phyloP scores from a whole-genome alignment of 1,284 basidiomycete species.

The Ganoderma lingzhi region DNA sequence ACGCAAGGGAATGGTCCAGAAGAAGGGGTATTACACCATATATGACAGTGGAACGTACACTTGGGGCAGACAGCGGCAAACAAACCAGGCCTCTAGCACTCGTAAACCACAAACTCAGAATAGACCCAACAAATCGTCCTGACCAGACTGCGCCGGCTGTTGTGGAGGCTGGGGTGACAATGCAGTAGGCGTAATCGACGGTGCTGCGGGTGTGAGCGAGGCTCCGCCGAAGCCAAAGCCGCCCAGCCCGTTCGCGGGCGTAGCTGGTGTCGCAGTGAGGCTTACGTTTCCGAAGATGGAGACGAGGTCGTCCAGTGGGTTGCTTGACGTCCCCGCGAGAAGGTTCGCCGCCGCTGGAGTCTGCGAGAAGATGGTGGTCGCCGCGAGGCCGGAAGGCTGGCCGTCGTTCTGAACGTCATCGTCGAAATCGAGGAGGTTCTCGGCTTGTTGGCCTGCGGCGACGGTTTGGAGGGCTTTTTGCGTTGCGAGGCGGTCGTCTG shows the following conservation, averaged over 20 bases:
- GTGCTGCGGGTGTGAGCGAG: constrained; percentile 21
- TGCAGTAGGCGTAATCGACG: constrained; percentile 27
- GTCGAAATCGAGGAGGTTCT: constrained; percentile 95
- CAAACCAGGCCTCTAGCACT: constrained; percentile 3
- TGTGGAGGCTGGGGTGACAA: constrained; percentile 34
- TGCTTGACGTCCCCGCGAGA: constrained; percentile 75
- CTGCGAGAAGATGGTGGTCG: constrained; percentile 73
- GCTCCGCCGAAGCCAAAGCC: constrained; percentile 39
- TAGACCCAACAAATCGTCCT: constrained; percentile 57
- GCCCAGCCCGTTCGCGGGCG: constrained; percentile 33
- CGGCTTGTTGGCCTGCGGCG: constrained; percentile 88
- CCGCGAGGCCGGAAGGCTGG: constrained; percentile 76
- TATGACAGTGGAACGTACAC: constrained; percentile 9
- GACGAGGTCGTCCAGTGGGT: constrained; percentile 91
- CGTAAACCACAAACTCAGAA: constrained; percentile 2
- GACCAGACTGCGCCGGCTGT: constrained; percentile 42
- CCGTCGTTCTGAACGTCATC: constrained; percentile 69
- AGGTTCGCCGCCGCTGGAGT: constrained; percentile 77
- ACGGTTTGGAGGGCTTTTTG: constrained; percentile 92
- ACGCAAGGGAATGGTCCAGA: neutral
- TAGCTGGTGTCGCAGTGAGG: constrained; percentile 32
- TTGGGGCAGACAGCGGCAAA: neutral
- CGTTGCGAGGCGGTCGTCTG: constrained; percentile 72
- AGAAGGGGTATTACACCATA: constrained; percentile 10
- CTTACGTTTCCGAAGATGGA: constrained; percentile 80